Base-by-base conservation (phyloP, 441 rosid genomes). In the Raphanus hybrid region DNA sequence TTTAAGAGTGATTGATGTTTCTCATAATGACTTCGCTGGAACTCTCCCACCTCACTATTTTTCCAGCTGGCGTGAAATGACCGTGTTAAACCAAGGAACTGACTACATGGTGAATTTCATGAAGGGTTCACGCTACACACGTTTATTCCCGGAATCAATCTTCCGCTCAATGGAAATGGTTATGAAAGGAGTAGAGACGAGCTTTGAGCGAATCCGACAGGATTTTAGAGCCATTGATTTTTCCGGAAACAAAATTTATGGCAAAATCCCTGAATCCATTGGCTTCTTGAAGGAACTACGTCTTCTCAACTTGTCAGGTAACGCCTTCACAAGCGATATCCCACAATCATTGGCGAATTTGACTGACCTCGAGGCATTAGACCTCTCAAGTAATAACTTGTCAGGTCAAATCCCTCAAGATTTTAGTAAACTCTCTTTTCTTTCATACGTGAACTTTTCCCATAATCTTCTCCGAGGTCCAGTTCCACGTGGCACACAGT, bases 11-110 rank as follows among this genome's bases (percentile, higher is more conserved):
- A 10, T 64, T 1, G 79, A 76, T 55, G 16, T 68, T n/a, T 68
- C 79, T 27, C 52, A 61, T 20, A 75, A 67, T 18, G 67, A 11
- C 16, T 75, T 75, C 68, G 61, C 12, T 4, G 61, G 68, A 57
- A 18, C 27, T 61, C 43, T 75, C 14, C 69, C 79, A 10, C 65
- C 6, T 55, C 27, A 55, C 60, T 55, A 16, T 18, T 55, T 18
- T 18, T 15, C 10, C 60, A 55, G 9, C 60, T 55, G 60, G 60
- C 11, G 60, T 55, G 27, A 55, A 55, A 55, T 55, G 60, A 55
- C 27, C 2, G 18, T 26, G 1, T 55, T 55, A 9, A 18, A 26
- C 12, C 12, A 55, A 55, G 60, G 11, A 18, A 55, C 9, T 15
- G 60, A 55, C 12, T 52, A 52, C 58, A 52, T 54, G 59, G 26